phyloP scores from a whole-genome alignment of 1,284 basidiomycete genomes.

The Microbotryum scabiosae region DNA sequence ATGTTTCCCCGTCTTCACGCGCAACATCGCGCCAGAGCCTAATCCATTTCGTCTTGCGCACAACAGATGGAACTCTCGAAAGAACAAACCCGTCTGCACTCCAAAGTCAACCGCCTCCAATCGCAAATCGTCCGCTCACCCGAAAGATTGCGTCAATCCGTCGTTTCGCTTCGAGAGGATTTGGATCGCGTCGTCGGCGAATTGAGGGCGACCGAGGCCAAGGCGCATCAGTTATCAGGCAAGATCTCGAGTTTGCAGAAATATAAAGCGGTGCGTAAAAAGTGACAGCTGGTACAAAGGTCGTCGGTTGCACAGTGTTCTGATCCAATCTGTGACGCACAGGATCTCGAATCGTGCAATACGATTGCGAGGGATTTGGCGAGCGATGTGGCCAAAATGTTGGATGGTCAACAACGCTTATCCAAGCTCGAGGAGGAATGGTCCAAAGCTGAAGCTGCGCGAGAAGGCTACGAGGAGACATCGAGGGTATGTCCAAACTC shows the following conservation, averaged over 20 bases:
- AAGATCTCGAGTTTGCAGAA: slow-evolving; percentile 21
- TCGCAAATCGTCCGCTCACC: slow-evolving; percentile 23
- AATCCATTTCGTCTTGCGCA: not conserved
- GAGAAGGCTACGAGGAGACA: slow-evolving; percentile 9
- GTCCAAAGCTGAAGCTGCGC: slow-evolving; percentile 16
- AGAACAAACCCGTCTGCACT: slow-evolving; percentile 11
- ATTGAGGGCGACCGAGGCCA: slow-evolving; percentile 15
- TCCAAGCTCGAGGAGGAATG: slow-evolving; percentile 18
- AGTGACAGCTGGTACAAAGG: not conserved
- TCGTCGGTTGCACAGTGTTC: not conserved
- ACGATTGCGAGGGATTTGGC: slow-evolving; percentile 32
- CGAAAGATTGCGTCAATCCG: slow-evolving; percentile 11
- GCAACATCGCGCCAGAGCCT: no score
- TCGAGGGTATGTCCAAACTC: not conserved
- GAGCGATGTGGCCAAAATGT: slow-evolving; percentile 18
- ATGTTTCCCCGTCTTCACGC: not conserved
- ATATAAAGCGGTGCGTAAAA: slow-evolving; percentile 16
- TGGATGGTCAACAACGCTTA: slow-evolving; percentile 20
- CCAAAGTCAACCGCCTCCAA: not conserved
- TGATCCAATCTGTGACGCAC: not conserved
- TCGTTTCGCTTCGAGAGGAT: slow-evolving; percentile 14
- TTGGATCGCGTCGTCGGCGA: slow-evolving; percentile 16
- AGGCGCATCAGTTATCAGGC: slow-evolving; percentile 18
- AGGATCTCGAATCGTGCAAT: slow-evolving; percentile 28
- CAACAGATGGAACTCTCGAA: slow-evolving; percentile 7